These are phyloP conservation scores for Sherardia arvensis DNA, from an alignment of 257 asterid species.

Conservation along the genomic window DNA sequence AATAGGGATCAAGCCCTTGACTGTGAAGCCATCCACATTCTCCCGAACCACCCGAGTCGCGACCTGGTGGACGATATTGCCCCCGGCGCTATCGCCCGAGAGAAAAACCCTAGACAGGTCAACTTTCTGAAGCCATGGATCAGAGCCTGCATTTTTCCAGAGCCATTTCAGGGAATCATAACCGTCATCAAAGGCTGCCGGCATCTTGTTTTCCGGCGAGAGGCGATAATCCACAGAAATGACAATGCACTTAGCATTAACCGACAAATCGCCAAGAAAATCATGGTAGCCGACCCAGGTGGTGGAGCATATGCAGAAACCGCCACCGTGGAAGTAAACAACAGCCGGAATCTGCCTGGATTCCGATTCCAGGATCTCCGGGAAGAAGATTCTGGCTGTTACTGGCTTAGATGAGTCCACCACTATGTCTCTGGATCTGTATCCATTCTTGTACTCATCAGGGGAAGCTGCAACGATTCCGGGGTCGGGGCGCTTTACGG, in stretches of 20 bases:
- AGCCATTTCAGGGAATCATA: conserved; percentile 51
- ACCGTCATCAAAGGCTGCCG: conserved; percentile 58
- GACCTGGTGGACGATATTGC: conserved; percentile 66
- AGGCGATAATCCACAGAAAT: conserved; percentile 71
- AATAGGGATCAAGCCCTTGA: conserved; percentile 52
- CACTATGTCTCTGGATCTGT: conserved; percentile 45
- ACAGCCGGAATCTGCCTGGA: conserved; percentile 32
- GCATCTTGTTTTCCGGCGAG: conserved; percentile 77
- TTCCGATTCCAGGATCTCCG: conserved; percentile 18
- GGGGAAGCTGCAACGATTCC: conserved; percentile 22
- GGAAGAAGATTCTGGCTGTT: conserved; percentile 55
- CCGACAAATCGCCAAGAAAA: conserved; percentile 51
- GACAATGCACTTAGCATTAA: conserved; percentile 32
- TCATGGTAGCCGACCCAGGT: conserved; percentile 64
- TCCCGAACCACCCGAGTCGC: conserved; percentile 15
- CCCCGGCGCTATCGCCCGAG: conserved; percentile 82
- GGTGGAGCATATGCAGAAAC: conserved; percentile 77
- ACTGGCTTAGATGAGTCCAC: conserved; percentile 41
- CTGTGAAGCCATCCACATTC: background rate
- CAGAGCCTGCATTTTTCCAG: conserved; percentile 11
- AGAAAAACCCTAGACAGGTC: conserved; percentile 49
- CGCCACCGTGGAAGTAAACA: conserved; percentile 85
- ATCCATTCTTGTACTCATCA: conserved; percentile 20
- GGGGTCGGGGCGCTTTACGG: conserved; percentile 35
- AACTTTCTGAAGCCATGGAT: conserved; percentile 39